A percentile compares a stretch with the other conserved stretches of the same genome.
Evolutionary conservation across 495 filamentous ascomycete genomes (phyloP).

Genomic region (Penicillium malachiteum): DNA sequence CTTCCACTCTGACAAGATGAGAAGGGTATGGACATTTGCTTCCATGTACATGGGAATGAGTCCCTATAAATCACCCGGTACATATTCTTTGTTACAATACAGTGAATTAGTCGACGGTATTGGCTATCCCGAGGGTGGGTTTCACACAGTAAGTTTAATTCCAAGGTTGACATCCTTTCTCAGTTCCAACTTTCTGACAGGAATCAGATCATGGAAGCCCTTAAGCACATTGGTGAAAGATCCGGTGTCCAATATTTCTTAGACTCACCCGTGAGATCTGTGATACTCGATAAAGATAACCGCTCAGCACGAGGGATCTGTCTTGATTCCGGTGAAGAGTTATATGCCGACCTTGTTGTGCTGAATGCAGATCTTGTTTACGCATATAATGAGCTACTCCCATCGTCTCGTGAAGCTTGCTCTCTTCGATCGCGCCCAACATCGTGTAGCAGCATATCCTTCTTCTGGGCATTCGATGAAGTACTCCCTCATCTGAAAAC

Average conservation of each 20-base stretch:
- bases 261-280: constrained; percentile 51
- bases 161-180: background rate
- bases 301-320: constrained; percentile 50
- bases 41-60: constrained; percentile 80
- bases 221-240: constrained; percentile 54
- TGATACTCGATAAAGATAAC: constrained; percentile 42
- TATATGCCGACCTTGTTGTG: constrained; percentile 61
- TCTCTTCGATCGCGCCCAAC: constrained; percentile 47
- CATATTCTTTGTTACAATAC: constrained; percentile 70
- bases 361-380: constrained; percentile 71
- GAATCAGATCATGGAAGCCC: constrained; percentile 48
- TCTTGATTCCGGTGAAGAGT: constrained; percentile 48
- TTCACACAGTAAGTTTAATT: constrained; percentile 22
- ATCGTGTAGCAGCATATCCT: constrained; percentile 70
- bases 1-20: constrained; percentile 64
- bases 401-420: constrained; percentile 41
- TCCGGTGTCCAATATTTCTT: constrained; percentile 52
- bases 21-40: constrained; percentile 68
- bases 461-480: constrained; percentile 66
- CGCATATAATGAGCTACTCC: constrained; percentile 65
- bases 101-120: constrained; percentile 71
- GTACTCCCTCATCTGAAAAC: constrained; percentile 57
- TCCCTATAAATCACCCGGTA: constrained; percentile 69
- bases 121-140: constrained; percentile 70
- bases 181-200: background rate